Conservation (phyloP, 2,329 filamentous ascomycete genomes). For the Coniochaeta prunicola region DNA sequence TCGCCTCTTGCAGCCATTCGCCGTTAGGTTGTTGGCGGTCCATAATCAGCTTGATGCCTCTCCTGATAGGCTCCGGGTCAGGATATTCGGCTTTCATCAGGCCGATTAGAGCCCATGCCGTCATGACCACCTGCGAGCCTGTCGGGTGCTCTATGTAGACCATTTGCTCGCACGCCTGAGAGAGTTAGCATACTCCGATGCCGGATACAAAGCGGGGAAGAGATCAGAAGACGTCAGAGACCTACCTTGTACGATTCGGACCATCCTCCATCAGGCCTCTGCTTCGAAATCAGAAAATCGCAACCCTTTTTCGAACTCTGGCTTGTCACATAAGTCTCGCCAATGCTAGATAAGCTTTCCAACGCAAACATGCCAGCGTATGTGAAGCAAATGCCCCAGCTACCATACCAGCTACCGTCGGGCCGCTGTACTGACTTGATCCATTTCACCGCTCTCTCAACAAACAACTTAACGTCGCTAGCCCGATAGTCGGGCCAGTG, state of each 20-base stretch:
- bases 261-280: constrained; percentile 89
- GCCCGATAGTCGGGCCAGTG: constrained; percentile 75
- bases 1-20: constrained; percentile 91
- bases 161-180: constrained; percentile 66
- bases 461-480: constrained; percentile 66
- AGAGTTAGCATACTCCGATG: background rate
- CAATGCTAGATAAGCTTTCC: constrained; percentile 73
- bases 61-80: constrained; percentile 62
- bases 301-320: constrained; percentile 66
- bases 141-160: constrained; percentile 67
- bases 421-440: constrained; percentile 71
- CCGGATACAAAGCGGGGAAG: background rate
- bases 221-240: background rate
- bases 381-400: constrained; percentile 96
- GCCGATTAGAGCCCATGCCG: constrained; percentile 80
- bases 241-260: constrained; percentile 79
- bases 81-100: constrained; percentile 80
- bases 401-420: constrained; percentile 96
- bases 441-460: constrained; percentile 68
- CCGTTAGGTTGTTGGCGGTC: constrained; percentile 77
- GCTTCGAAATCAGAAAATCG: constrained; percentile 76
- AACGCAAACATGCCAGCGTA: constrained; percentile 96
- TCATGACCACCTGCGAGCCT: constrained; percentile 86
- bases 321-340: constrained; percentile 74
- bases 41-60: constrained; percentile 76